Evolutionary conservation across 768 basidiomycete genomes (phyloP), one percentile per base, ranked within the genome.

Genomic region (Leucocoprinus leucothites): DNA sequence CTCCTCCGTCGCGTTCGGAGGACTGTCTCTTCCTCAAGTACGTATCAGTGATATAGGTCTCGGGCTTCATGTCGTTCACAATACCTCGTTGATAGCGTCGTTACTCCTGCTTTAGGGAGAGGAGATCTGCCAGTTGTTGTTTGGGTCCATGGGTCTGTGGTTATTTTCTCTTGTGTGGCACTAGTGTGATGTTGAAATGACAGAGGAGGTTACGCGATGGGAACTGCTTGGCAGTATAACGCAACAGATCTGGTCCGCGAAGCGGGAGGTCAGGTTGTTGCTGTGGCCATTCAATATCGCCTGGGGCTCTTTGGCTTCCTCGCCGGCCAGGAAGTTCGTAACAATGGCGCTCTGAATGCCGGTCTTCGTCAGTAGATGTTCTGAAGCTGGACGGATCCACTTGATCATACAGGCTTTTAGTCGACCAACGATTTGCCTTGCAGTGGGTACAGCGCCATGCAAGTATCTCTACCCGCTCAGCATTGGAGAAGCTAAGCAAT

Each of bases 281-380:
- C 66, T 2, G 75, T 78, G 16, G 51, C 72, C 22, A 71, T 76
- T 21, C 77, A 79, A 58, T 79, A 79, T 55, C 69, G 77, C 14
- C 56, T 80, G 1, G 77, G 78, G 0, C 58, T 77, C 4, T 76
- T 75, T 51, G 78, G 79, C 8, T 82, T 81, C 62, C 61, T 82
- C 31, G 54, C 80, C 28, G 78, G 80, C 0, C 57, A 64, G 36
- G 60, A 70, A 18, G 71, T 81, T 9, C 75, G 80, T 51, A 59
- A 68, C 5, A 65, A 65, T 5, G 81, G 80, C 4, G 70, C 60
- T 2, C 59, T 79, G 47, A 82, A 82, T 44, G 78, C 75, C 16
- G 81, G 79, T 16, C 58, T 82, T 46, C 65, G 80, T 81, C 55
- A 55, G 76, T 68, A 22, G 9, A 25, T 38, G 38, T 3, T 8